Evolutionary conservation across 1,284 basidiomycete species (phyloP), one percentile per base, ranked within the genome.

Genomic region (Moniliophthora roreri): DNA sequence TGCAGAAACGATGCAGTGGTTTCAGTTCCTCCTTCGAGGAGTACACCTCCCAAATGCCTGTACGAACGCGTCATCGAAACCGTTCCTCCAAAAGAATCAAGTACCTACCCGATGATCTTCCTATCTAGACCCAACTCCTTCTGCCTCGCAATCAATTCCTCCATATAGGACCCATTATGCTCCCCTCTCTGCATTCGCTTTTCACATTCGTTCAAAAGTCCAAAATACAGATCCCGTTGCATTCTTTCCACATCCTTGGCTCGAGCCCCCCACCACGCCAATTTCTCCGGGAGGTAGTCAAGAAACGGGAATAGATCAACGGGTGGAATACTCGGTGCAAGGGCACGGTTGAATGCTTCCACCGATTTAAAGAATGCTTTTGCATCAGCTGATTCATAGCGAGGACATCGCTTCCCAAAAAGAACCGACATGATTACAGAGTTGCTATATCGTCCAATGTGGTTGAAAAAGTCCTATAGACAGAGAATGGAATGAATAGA

Each of bases 221-320:
- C 45, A 28, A 56, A 56, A 53, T 63, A 68, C 16, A 67, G 47
- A 13, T 38, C 48, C 18, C 61, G 55, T 15, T 67, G 66, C 10
- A 62, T 42, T 3, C 26, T 47, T 36, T 60, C 55, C 4, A 60
- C 56, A 4, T 56, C 53, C 9, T 48, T 56, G 21, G 58, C 60
- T 11, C 57, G 34, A 1, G 37, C 39, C 50, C 67, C 67, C 66
- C 64, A 67, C 9, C 40, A 44, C 1, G 66, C 68, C 56, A 56
- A 68, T 1, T 63, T 60, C 39, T 62, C 65, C 0, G 68, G 67
- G 3, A 69, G 55, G 16, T 58, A 60, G 16, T 59, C 62, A n/a
- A 69, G 53, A 6, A 67, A 49, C 0, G 68, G 67, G 18, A 69
- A 58, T 4, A 68, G 11, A 51, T 69, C 68, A 7, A 69, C 56